Evolutionary conservation across 306 rosid species (phyloP).

Genomic region (Bauhinia variegata): DNA sequence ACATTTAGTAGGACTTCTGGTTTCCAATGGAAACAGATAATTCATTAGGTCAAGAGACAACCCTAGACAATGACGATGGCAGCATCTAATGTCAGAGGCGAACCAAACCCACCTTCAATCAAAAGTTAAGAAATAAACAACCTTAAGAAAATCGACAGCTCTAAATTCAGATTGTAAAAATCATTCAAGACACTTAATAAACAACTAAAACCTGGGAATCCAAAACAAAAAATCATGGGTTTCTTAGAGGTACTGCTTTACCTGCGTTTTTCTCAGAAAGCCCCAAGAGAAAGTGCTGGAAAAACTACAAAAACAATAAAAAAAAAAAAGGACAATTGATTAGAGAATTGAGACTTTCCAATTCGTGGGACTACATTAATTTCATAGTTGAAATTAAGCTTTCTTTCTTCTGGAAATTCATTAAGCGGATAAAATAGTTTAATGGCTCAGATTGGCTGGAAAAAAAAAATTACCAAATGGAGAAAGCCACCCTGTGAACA

Average conservation of each 20-base stretch:
- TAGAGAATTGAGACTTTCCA: neutral
- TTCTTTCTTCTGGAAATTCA: neutral
- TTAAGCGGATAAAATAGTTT: neutral
- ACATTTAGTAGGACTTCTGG: neutral
- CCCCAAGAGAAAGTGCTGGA: neutral
- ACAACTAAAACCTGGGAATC: neutral
- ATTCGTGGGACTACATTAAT: neutral
- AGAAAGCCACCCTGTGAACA: neutral
- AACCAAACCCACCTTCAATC: neutral
- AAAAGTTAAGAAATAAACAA: neutral
- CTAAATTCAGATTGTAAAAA: neutral
- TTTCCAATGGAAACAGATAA: neutral
- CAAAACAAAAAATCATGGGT: neutral
- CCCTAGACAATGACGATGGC: neutral
- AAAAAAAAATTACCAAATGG: neutral
- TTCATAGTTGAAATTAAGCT: neutral
- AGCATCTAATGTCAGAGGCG: neutral
- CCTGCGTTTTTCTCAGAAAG: neutral
- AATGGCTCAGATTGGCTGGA: neutral
- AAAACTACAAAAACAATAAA: neutral
- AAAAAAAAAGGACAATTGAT: neutral
- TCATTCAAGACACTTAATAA: neutral
- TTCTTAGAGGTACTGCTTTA: no score
- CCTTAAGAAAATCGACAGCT: neutral
- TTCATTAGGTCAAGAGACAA: neutral